These are phyloP conservation scores for Xylaria curta DNA, from an alignment of 495 filamentous ascomycete genomes.

Conservation along the genomic window DNA sequence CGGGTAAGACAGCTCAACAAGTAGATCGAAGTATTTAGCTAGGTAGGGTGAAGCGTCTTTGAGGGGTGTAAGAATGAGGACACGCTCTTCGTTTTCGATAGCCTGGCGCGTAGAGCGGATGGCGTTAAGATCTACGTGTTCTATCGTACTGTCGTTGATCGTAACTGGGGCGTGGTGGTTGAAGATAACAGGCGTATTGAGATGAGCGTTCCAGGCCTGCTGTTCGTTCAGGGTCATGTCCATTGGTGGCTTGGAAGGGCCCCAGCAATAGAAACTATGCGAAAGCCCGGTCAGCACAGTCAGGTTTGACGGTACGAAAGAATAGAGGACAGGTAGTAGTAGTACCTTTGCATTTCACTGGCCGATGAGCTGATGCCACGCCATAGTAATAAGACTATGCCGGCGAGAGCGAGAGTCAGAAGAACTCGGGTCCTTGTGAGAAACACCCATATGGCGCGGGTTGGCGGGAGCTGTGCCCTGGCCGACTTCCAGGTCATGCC, in stretches of 20 bases:
- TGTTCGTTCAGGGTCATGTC: conserved; percentile 91
- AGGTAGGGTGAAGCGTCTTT: conserved; percentile 86
- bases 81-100: conserved; percentile 77
- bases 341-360: conserved; percentile 88
- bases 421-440: conserved; percentile 82
- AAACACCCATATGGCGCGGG: conserved; percentile 77
- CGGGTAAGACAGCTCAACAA: conserved; percentile 89
- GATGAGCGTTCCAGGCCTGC: conserved; percentile 83
- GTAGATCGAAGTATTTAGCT: conserved; percentile 88
- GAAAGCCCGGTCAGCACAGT: conserved; percentile 32
- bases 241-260: conserved; percentile 90
- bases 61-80: conserved; percentile 94
- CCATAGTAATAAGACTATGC: conserved; percentile 86
- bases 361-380: conserved; percentile 82
- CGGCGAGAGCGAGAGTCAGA: conserved; percentile 72
- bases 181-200: conserved; percentile 91
- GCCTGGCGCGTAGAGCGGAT: conserved; percentile 84
- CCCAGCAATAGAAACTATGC: conserved; percentile 93
- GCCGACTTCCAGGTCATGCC: conserved; percentile 94
- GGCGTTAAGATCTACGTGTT: conserved; percentile 80
- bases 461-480: conserved; percentile 78
- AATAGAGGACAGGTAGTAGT: conserved; percentile 12
- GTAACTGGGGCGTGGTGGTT: conserved; percentile 90
- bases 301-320: conserved; percentile 4
- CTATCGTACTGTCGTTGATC: conserved; percentile 81